These are phyloP conservation scores for Hypoxylon fuscum DNA, from an alignment of 495 filamentous ascomycete genomes.

Conservation along the genomic window DNA sequence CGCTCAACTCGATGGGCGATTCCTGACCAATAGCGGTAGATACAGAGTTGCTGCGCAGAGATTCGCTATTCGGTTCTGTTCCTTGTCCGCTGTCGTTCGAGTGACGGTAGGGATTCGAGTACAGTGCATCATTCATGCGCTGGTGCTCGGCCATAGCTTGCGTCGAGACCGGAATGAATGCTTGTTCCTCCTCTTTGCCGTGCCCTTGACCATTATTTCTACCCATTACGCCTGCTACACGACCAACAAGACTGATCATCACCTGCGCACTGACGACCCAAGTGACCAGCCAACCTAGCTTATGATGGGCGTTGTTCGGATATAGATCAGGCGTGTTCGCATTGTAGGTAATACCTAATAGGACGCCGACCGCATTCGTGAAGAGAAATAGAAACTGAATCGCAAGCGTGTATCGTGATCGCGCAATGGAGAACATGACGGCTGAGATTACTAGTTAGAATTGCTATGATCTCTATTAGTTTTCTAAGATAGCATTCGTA, in stretches of 20 bases:
- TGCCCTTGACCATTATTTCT: slow-evolving; percentile 17
- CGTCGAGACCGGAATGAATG: slow-evolving; percentile 74
- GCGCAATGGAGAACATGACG: slow-evolving; percentile 84
- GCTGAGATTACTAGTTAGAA: slow-evolving; percentile 59
- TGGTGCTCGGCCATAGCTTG: slow-evolving; percentile 72
- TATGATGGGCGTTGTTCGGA: slow-evolving; percentile 86
- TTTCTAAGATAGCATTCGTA: slow-evolving; percentile 53
- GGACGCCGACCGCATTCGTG: slow-evolving; percentile 73
- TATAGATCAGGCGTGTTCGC: slow-evolving; percentile 87
- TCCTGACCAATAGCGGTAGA: slow-evolving; percentile 64
- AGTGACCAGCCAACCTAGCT: slow-evolving; percentile 86
- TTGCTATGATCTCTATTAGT: not conserved
- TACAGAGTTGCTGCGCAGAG: slow-evolving; percentile 69
- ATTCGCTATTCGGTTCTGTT: slow-evolving; percentile 76
- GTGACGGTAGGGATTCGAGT: slow-evolving; percentile 66
- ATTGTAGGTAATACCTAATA: slow-evolving; percentile 82
- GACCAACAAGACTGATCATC: slow-evolving; percentile 70
- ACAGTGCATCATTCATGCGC: slow-evolving; percentile 45
- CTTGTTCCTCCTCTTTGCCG: slow-evolving; percentile 52
- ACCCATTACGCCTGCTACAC: slow-evolving; percentile 51
- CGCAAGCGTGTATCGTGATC: slow-evolving; percentile 76
- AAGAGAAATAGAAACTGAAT: slow-evolving; percentile 80
- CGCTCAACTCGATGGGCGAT: slow-evolving; percentile 60
- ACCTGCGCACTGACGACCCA: slow-evolving; percentile 75
- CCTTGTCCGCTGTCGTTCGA: slow-evolving; percentile 92